Conservation (phyloP, 768 basidiomycete species). For the Phanerochaete sordida region DNA sequence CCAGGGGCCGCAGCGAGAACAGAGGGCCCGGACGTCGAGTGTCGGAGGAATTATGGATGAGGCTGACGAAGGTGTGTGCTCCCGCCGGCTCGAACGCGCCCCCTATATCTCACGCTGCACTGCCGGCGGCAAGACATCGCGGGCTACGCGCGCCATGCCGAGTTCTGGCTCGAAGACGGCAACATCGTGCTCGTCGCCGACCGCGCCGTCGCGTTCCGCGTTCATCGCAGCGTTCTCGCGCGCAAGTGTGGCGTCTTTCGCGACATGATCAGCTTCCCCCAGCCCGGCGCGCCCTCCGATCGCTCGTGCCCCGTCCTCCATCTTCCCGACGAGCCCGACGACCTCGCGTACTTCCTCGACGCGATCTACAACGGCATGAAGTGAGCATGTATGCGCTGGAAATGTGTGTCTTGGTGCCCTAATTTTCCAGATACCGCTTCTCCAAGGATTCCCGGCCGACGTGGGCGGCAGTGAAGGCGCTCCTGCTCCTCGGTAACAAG, state of each 20-base stretch:
- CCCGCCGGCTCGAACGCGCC: too few species aligned
- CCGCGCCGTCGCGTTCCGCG: slow-evolving; percentile 20
- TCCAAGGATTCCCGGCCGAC: not conserved
- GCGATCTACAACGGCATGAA: slow-evolving; percentile 5
- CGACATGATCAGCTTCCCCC: slow-evolving; percentile 6
- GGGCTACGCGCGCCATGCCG: not conserved
- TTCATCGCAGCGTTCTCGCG: slow-evolving; percentile 3
- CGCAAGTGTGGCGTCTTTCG: not conserved
- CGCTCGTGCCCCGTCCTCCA: not conserved
- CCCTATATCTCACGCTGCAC: too few species aligned
- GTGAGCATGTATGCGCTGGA: not conserved
- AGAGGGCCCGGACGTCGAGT: too few species aligned
- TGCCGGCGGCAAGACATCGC: not conserved
- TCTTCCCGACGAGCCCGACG: not conserved
- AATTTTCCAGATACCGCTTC: not conserved
- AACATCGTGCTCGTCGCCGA: slow-evolving; percentile 7
- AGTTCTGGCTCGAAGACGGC: slow-evolving; percentile 1
- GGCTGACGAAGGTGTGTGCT: too few species aligned
- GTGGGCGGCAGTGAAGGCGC: not conserved
- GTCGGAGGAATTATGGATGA: too few species aligned
- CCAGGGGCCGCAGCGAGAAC: too few species aligned
- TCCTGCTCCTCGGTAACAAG: slow-evolving; percentile 5
- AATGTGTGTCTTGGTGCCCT: not conserved
- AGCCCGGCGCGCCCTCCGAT: not conserved
- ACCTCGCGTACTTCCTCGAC: slow-evolving; percentile 1